Evolutionary conservation across 2,329 filamentous ascomycete species (phyloP).

Genomic region (Neoscytalidium dimidiatum): DNA sequence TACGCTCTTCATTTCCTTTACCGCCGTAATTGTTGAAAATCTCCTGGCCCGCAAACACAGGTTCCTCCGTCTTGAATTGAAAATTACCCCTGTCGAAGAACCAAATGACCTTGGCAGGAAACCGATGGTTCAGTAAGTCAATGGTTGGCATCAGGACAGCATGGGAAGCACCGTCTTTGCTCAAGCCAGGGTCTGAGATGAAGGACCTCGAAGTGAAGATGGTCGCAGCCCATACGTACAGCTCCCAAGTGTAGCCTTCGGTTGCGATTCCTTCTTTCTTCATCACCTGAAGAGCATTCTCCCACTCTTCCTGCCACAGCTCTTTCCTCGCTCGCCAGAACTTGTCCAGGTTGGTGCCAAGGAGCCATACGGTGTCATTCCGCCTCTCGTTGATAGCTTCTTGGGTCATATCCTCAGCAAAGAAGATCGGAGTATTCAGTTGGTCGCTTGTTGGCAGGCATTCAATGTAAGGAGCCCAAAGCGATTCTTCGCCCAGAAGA

Average conservation of each 20-base stretch:
- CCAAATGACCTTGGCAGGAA: slow-evolving; percentile 51
- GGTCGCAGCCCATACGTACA: slow-evolving; percentile 53
- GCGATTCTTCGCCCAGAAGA: slow-evolving; percentile 27
- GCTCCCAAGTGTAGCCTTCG: slow-evolving; percentile 33
- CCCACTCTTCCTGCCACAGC: slow-evolving; percentile 41
- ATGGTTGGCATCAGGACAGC: slow-evolving; percentile 53
- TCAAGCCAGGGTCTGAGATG: slow-evolving; percentile 40
- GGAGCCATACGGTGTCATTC: slow-evolving; percentile 35
- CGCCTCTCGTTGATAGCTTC: neutral
- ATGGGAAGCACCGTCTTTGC: slow-evolving; percentile 33
- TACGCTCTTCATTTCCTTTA: slow-evolving; percentile 53
- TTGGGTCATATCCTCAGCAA: slow-evolving; percentile 27
- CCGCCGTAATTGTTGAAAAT: slow-evolving; percentile 57
- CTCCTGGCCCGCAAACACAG: slow-evolving; percentile 40
- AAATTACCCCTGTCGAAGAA: slow-evolving; percentile 43
- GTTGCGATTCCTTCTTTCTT: neutral
- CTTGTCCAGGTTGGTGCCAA: slow-evolving; percentile 34
- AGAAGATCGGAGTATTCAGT: slow-evolving; percentile 42
- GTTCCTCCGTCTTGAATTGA: slow-evolving; percentile 39
- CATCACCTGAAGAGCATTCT: slow-evolving; percentile 27
- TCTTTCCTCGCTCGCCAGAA: slow-evolving; percentile 28
- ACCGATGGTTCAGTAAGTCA: slow-evolving; percentile 52
- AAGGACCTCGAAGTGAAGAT: slow-evolving; percentile 56
- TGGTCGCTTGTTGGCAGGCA: slow-evolving; percentile 33
- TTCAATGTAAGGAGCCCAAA: slow-evolving; percentile 39